A percentile compares a stretch with the other conserved stretches of the same genome.
Conservation (phyloP, 2,329 filamentous ascomycete genomes). For the Xylariaceae sp. region DNA sequence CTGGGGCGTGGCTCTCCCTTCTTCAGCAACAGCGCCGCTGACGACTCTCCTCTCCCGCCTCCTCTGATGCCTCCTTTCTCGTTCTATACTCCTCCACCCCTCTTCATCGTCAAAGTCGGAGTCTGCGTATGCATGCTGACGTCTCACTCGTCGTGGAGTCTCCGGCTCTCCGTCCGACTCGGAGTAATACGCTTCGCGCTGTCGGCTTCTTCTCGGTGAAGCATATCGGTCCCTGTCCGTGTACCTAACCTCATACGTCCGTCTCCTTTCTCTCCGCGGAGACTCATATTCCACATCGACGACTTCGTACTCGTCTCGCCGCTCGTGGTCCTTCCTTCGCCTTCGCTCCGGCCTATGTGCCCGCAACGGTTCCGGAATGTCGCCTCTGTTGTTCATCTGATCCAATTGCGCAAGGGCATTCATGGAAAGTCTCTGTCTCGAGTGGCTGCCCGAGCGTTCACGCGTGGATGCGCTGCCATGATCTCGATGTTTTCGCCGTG, state of each 20-base stretch:
- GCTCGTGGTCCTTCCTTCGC: conserved; percentile 32
- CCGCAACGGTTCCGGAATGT: conserved; percentile 31
- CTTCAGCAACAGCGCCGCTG: conserved; percentile 64
- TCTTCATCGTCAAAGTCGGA: conserved; percentile 18
- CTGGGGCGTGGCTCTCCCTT: conserved; percentile 46
- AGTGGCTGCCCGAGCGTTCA: conserved; percentile 30
- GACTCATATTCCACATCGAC: conserved; percentile 30
- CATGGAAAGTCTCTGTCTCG: conserved; percentile 34
- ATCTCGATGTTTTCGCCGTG: conserved; percentile 31
- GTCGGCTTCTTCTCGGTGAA: conserved; percentile 19
- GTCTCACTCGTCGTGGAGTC: conserved; percentile 18
- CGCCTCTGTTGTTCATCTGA: conserved; percentile 47
- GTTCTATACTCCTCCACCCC: conserved; percentile 10
- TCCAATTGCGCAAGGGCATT: conserved; percentile 63
- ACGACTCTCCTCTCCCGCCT: conserved; percentile 57
- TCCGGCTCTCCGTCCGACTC: conserved; percentile 22
- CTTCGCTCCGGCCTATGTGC: conserved; percentile 37
- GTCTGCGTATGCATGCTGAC: conserved; percentile 13
- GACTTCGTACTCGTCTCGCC: conserved; percentile 20
- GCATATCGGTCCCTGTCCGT: conserved; percentile 22
- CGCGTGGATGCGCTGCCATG: conserved; percentile 29
- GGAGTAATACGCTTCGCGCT: conserved; percentile 16
- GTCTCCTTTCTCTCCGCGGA: conserved; percentile 20
- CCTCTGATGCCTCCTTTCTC: conserved; percentile 31
- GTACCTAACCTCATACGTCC: conserved; percentile 13